Evolutionary conservation across 441 rosid genomes (phyloP), one percentile per base, ranked within the genome.

Genomic region (Dalechampia spathulata): DNA sequence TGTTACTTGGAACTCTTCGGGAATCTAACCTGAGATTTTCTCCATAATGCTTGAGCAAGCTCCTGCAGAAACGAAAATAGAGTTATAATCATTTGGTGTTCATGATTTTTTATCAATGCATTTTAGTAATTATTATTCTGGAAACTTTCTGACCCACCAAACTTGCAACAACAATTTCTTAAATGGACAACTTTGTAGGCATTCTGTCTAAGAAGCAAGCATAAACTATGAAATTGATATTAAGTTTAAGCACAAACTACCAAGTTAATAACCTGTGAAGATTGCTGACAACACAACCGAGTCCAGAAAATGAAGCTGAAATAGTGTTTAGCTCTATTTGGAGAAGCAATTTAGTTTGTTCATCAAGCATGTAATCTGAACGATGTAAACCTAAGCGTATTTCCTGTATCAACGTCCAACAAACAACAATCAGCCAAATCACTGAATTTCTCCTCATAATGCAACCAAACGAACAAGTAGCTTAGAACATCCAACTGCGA

Each of bases 341-440:
- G 60, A 94, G 98, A 53, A 94, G 95, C 37, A 73, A 74, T 60
- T 90, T 86, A n/a, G 96, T 94, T 76, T 94, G 76, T 66, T 79
- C 88, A 64, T 90, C 98, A 62, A 94, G 96, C 99, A 86, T 94
- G 70, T 94, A 94, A 74, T 94, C 99, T 12, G 95, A 90, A 55
- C 96, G 96, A 71, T 90, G 96, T 59, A 94, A 80, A 20, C 98
- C 99, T 69, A 94, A 51, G 42, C 94, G 88, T 67, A 94, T 90
- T 40, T 90, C 97, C 99, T 90, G 81, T 19, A 65, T 51, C 9
- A 66, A 23, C 54, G 52, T 64, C 52, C 46, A 63, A 21, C 20
- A 19, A 72, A 43, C 55, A 25, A 61, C 23, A 42, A 15, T 34
- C 15, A 71, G 9, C n/a, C 52, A 32, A 49, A 40, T 55, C 16